Evolutionary conservation across 179 eudicot genomes (phyloP).

Genomic region (Beta corolliflora): DNA sequence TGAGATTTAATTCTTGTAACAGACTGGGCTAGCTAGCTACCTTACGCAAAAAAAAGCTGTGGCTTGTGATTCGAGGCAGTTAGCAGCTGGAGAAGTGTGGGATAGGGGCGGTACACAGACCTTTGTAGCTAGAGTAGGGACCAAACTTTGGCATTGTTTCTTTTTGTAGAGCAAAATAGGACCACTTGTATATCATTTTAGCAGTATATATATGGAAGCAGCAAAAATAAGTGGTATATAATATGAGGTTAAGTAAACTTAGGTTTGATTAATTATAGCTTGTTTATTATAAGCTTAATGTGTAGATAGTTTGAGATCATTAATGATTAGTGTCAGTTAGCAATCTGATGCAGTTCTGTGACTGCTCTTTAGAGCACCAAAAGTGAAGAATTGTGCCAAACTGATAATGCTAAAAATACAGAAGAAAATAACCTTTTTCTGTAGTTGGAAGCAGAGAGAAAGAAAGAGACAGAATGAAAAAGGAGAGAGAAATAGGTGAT

Average conservation of each 20-base stretch:
- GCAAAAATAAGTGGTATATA: conserved; percentile 6
- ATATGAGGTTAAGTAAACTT: background rate
- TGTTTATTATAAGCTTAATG: too few relatives aligned
- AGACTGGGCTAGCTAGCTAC: background rate
- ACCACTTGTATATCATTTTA: conserved; percentile 31
- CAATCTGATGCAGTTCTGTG: conserved; percentile 11
- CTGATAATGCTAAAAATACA: background rate
- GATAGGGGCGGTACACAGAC: conserved; percentile 14
- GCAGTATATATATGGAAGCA: conserved; percentile 5
- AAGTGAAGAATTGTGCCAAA: background rate
- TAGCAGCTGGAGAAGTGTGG: conserved; percentile 14
- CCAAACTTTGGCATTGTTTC: conserved; percentile 28
- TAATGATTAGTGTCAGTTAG: conserved; percentile 18
- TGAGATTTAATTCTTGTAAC: background rate
- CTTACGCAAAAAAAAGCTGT: background rate
- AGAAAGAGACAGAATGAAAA: too few relatives aligned
- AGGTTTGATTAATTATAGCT: background rate
- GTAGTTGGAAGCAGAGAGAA: background rate
- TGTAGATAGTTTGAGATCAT: background rate
- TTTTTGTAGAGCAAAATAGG: conserved; percentile 23
- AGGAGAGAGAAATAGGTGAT: background rate
- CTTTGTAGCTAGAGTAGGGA: conserved; percentile 28
- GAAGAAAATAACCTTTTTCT: conserved; percentile 6
- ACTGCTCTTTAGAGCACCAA: background rate
- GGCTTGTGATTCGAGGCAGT: conserved; percentile 23